A percentile compares a stretch with the other conserved stretches of the same genome.
Evolutionary conservation across 306 rosid genomes (phyloP).

Genomic region (Rosa multiflora): DNA sequence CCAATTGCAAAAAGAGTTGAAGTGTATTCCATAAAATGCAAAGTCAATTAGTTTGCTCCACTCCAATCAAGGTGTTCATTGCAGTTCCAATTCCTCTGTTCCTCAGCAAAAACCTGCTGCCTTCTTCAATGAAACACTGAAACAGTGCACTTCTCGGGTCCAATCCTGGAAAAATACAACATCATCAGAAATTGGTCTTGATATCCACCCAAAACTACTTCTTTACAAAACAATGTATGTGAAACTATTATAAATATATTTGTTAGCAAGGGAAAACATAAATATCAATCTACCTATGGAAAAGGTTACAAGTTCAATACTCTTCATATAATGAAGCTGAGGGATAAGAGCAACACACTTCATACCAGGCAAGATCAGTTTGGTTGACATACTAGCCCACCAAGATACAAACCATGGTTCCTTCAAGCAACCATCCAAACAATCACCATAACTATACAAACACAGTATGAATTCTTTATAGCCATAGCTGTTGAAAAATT

Average conservation of each 20-base stretch:
- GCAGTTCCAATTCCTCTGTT: not conserved
- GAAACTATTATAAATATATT: not conserved
- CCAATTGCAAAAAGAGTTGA: not conserved
- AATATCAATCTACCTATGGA: not conserved
- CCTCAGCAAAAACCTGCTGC: not conserved
- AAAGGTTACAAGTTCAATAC: not conserved
- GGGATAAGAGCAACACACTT: not conserved
- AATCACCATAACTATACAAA: not conserved
- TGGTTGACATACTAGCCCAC: not conserved
- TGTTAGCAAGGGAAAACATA: not conserved
- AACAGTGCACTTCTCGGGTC: not conserved
- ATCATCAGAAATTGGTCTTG: not conserved
- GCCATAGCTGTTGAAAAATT: not conserved
- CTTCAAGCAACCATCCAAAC: not conserved
- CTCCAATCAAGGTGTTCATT: not conserved
- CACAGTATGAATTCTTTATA: not conserved
- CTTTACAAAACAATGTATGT: not conserved
- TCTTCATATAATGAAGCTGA: not conserved
- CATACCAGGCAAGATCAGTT: not conserved
- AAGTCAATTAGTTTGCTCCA: not conserved
- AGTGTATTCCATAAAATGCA: not conserved
- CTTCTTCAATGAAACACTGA: not conserved
- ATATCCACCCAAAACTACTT: not conserved
- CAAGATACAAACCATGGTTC: not conserved
- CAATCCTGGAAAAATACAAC: not conserved